Percentiles rank a stretch among this genome's conserved stretches.
These are phyloP conservation scores for Epichloe amarillans DNA, from an alignment of 2,329 filamentous ascomycete species.

Conservation along the genomic window DNA sequence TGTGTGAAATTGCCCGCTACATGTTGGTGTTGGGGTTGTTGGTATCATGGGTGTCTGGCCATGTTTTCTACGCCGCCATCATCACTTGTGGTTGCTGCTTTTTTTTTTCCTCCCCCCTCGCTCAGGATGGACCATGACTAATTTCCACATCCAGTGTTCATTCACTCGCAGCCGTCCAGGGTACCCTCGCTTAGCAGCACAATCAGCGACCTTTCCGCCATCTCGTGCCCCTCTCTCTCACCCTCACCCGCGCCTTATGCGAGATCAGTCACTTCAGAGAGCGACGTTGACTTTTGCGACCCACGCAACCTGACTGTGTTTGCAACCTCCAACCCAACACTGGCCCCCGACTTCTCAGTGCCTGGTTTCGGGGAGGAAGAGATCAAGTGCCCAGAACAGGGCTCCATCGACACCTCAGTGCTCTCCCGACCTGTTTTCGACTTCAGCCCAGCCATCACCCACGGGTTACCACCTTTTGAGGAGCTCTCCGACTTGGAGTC, in stretches of 20 bases:
- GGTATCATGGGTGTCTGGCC: neutral
- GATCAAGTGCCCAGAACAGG: conserved; percentile 33
- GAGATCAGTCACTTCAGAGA: conserved; percentile 52
- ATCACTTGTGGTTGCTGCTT: neutral
- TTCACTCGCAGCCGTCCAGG: conserved; percentile 31
- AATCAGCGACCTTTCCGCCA: conserved; percentile 59
- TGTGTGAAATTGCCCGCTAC: neutral
- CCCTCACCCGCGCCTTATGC: conserved; percentile 75
- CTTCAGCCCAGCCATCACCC: conserved; percentile 34
- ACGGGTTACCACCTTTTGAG: conserved; percentile 62
- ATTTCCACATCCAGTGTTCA: conserved; percentile 31
- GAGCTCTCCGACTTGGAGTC: conserved; percentile 82
- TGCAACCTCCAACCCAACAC: conserved; percentile 33
- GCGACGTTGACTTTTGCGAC: conserved; percentile 78
- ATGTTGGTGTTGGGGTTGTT: neutral
- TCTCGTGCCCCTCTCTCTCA: conserved; percentile 72
- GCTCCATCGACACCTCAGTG: conserved; percentile 31
- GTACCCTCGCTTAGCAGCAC: conserved; percentile 48
- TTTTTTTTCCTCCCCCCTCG: too few relatives aligned
- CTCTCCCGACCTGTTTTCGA: conserved; percentile 33
- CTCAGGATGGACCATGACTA: conserved; percentile 17
- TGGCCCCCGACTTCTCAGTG: conserved; percentile 51
- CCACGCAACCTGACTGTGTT: conserved; percentile 76
- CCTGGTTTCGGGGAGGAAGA: conserved; percentile 53
- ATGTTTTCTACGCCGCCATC: neutral